Evolutionary conservation across 2,329 filamentous ascomycete genomes (phyloP).

Genomic region (Colletotrichum sp.): DNA sequence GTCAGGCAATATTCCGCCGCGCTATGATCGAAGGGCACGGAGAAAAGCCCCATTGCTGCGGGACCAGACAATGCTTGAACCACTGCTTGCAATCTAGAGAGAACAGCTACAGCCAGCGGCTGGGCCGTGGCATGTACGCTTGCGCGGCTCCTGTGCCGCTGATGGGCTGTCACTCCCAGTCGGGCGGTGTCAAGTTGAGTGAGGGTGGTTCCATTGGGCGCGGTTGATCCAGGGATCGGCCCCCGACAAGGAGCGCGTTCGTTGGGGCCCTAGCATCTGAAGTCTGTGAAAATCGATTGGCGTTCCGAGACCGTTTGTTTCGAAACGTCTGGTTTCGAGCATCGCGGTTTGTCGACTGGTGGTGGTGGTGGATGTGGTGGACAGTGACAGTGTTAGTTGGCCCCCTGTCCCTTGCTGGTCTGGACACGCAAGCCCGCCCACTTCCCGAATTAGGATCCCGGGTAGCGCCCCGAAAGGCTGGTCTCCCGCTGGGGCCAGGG

Average conservation of each 20-base stretch:
- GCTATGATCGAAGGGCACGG: not conserved
- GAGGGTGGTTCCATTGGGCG: not conserved
- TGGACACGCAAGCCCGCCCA: conserved; percentile 16
- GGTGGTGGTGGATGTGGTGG: not conserved
- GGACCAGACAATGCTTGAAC: not conserved
- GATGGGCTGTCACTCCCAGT: not conserved
- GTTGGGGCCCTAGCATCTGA: not conserved
- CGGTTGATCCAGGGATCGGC: not conserved
- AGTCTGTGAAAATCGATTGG: not conserved
- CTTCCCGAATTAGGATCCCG: conserved; percentile 12
- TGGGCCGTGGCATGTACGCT: conserved; percentile 1
- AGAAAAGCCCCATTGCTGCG: not conserved
- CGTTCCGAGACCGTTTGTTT: conserved; percentile 3
- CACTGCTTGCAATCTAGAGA: not conserved
- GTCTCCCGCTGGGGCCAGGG: not conserved
- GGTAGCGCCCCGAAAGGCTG: conserved; percentile 9
- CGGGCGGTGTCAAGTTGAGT: conserved; percentile 11
- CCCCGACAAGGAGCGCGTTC: not conserved
- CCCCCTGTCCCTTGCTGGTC: not conserved
- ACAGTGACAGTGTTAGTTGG: not conserved
- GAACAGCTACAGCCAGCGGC: not conserved
- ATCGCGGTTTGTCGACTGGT: not conserved
- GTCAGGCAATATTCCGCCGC: not conserved
- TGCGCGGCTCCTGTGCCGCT: not conserved
- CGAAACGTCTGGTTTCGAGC: conserved; percentile 1